Conservation (phyloP, 164 flowering plant species). For the Vitis rupestris region DNA sequence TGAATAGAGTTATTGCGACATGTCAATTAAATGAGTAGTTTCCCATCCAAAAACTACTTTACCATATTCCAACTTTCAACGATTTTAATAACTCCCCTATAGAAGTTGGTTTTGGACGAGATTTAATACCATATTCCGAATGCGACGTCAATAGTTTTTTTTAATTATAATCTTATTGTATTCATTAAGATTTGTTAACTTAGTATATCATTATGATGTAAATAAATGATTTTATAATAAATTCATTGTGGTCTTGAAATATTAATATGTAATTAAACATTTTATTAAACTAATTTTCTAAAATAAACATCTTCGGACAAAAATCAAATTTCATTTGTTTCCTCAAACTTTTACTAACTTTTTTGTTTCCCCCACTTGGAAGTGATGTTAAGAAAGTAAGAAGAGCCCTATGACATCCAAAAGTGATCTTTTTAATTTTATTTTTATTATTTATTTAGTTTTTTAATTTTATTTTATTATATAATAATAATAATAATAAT, state of each 20-base stretch:
- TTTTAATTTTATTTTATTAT: too few species aligned
- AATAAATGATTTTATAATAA: conserved; percentile 7
- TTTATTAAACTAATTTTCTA: too few species aligned
- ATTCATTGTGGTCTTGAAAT: background rate
- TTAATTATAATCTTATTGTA: conserved; percentile 12
- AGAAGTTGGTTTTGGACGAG: background rate
- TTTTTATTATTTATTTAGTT: too few species aligned
- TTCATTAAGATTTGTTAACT: conserved; percentile 10
- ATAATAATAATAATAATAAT: too few species aligned
- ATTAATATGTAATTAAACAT: too few species aligned
- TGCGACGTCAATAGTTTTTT: background rate
- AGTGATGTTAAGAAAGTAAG: too few species aligned
- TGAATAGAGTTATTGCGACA: background rate
- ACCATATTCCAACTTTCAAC: conserved; percentile 1
- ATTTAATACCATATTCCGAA: background rate
- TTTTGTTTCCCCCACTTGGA: too few species aligned
- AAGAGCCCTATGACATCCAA: too few species aligned
- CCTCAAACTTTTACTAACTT: too few species aligned
- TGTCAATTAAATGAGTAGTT: conserved; percentile 5
- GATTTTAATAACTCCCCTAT: conserved; percentile 1
- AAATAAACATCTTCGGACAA: too few species aligned
- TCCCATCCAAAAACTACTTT: conserved; percentile 1
- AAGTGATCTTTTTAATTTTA: too few species aligned
- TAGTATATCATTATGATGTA: conserved; percentile 9
- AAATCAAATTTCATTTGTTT: too few species aligned